Base-by-base conservation (phyloP, 2,329 filamentous ascomycete genomes). In the Beauveria sp. region DNA sequence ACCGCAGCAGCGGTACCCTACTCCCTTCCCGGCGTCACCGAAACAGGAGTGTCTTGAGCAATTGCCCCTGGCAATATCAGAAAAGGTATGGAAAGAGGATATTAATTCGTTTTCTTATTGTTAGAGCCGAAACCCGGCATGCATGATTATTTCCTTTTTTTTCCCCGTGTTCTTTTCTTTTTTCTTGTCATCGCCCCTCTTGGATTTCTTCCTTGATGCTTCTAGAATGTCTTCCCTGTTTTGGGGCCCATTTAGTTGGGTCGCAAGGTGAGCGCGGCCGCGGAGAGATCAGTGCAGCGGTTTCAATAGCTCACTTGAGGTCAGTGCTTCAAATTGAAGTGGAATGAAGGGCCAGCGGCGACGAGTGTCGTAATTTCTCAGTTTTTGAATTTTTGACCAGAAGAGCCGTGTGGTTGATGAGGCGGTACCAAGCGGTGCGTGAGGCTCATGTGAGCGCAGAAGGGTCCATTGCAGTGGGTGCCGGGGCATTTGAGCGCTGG, bases 221-320 rank as follows among this genome's bases (percentile, higher is more conserved):
- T 59, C 56, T 52, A 59, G 56, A 59, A 59, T 43, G 24, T 34
- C 55, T 51, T 46, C 55, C 53, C 12, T 44, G 40, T 34, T 12
- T 20, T 46, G 53, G 43, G 55, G 44, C 46, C 10, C 43, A 20
- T 34, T 7, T 44, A 51, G 44, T 40, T 41, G 55, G 46, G 56
- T 37, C 37, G 30, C 14, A 41, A 22, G 44, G 10, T 48, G 28
- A 57, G 43, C 28, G 30, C 30, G 12, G 12, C 10, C 30, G 30
- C 30, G 30, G 55, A 22, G 30, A n/a, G 44, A 56, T 48, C 43
- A 47, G 54, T 56, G 43, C 54, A 40, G 26, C 43, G 43, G 46
- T 58, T 58, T 58, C 55, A 58, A n/a, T 10, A 7, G 9, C 44
- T 44, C 37, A 37, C 10, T 16, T 34, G 41, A 34, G 54, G 26